Evolutionary conservation across 495 filamentous ascomycete species (phyloP), one percentile per base, ranked within the genome.

Genomic region (Cercophora sp.): DNA sequence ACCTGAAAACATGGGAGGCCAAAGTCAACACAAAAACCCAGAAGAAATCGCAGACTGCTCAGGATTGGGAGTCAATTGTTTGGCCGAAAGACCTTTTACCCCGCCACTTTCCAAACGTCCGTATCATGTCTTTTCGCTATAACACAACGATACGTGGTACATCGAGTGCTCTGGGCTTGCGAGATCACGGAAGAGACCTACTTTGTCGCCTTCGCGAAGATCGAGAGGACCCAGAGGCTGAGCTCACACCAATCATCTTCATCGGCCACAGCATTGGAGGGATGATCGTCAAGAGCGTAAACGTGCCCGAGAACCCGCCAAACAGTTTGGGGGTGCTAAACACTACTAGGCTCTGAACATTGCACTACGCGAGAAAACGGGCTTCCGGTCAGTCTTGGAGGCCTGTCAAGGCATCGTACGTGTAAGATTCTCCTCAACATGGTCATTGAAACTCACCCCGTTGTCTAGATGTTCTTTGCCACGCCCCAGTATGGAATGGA

Each of bases 211-310:
- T 43, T 13, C n/a, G 26, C 52, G 10, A 22, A 26, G 26, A 46
- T 26, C n/a, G 53, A 4, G 31, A 25, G 19, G 44, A 50, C 32
- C 22, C 16, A 10, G 23, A 53, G 35, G 59, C 46, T 20, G 11
- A 9, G 18, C 29, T 46, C 11, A 36, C 59, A 13, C 59, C 62
- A 16, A 32, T 66, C 18, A 48, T 66, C 22, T 61, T 66, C 35
- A 27, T 63, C 10, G 51, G 60, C 16, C 63, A 66, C 52, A 56
- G 51, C 24, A 36, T 66, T 1, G 63, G 60, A 5, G 63, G 60
- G 3, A 8, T 63, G 2, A 39, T 66, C 5, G 39, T 63, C 31
- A 59, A 66, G 51, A n/a, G n/a, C n/a, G n/a, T n/a, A n/a, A n/a
- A n/a, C n/a, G n/a, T n/a, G n/a, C n/a, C n/a, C n/a, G n/a, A n/a